Evolutionary conservation across 1,284 basidiomycete genomes (phyloP).

Genomic region (Cutaneotrichosporon sp.): DNA sequence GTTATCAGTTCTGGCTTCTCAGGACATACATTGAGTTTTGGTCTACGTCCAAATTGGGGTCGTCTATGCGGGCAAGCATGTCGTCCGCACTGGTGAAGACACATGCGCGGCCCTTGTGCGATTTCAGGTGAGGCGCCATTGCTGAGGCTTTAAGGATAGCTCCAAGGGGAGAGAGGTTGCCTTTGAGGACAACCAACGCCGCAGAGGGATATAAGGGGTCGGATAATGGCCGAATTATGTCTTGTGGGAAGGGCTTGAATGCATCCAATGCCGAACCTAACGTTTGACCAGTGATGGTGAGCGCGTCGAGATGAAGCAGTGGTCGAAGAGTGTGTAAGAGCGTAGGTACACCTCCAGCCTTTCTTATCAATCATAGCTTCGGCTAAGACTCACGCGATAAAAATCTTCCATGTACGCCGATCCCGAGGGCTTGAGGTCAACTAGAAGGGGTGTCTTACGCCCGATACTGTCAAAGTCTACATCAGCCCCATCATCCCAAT

Average conservation of each 20-base stretch:
- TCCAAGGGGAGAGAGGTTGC: slow-evolving; percentile 49
- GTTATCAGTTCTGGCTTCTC: neutral
- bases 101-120: slow-evolving; percentile 38
- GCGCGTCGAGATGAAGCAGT: slow-evolving; percentile 41
- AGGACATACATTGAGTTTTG: slow-evolving; percentile 31
- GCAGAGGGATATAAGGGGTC: slow-evolving; percentile 38
- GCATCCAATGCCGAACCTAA: slow-evolving; percentile 44
- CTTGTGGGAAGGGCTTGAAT: slow-evolving; percentile 34
- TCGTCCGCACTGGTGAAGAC: slow-evolving; percentile 43
- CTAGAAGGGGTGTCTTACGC: slow-evolving; percentile 51
- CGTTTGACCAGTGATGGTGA: slow-evolving; percentile 49
- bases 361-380: neutral
- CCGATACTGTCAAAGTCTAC: slow-evolving; percentile 52
- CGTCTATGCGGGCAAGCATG: slow-evolving; percentile 44
- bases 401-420: slow-evolving; percentile 56
- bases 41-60: slow-evolving; percentile 37
- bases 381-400: slow-evolving; percentile 34
- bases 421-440: slow-evolving; percentile 55
- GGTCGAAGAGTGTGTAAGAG: slow-evolving; percentile 34
- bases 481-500: no score
- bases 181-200: slow-evolving; percentile 43
- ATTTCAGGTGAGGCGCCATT: slow-evolving; percentile 32
- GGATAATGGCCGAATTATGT: slow-evolving; percentile 40
- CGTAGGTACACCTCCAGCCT: slow-evolving; percentile 53
- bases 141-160: slow-evolving; percentile 47